Evolutionary conservation across 2,329 filamentous ascomycete species (phyloP).

Genomic region (Aureobasidium pullulans): DNA sequence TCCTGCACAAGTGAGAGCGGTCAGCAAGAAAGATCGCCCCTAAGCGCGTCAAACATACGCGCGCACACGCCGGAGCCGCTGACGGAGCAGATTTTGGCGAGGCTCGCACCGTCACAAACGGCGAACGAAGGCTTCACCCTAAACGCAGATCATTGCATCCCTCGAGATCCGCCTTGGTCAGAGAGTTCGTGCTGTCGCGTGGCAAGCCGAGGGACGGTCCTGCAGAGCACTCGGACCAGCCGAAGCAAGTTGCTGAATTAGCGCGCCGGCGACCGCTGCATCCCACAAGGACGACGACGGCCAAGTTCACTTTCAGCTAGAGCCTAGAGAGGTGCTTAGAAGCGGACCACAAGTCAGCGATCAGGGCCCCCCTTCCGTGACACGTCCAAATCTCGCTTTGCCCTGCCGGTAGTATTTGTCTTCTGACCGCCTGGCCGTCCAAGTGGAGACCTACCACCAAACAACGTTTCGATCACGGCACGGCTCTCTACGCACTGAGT

Average conservation of each 20-base stretch:
- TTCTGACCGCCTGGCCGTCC: conserved; percentile 10
- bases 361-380: conserved; percentile 1
- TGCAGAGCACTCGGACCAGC: conserved; percentile 10
- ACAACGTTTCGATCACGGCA: conserved; percentile 14
- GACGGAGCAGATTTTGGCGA: conserved; percentile 5
- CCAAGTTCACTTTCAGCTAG: neutral
- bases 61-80: conserved; percentile 11
- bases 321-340: neutral
- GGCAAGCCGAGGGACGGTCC: conserved; percentile 9
- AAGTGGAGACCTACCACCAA: conserved; percentile 8
- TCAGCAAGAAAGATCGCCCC: conserved; percentile 7
- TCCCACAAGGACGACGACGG: neutral
- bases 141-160: conserved; percentile 13
- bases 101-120: conserved; percentile 8
- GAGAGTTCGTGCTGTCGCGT: conserved; percentile 12
- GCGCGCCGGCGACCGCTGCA: neutral
- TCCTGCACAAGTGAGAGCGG: neutral
- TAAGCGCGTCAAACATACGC: conserved; percentile 14
- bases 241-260: neutral
- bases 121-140: conserved; percentile 9
- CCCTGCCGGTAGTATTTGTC: conserved; percentile 11
- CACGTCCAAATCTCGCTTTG: conserved; percentile 13
- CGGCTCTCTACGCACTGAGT: conserved; percentile 11
- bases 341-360: neutral
- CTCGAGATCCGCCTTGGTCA: conserved; percentile 10